Base-by-base conservation (phyloP, 192 early-diverging fungal species). In the Backusella tuberculispora region DNA sequence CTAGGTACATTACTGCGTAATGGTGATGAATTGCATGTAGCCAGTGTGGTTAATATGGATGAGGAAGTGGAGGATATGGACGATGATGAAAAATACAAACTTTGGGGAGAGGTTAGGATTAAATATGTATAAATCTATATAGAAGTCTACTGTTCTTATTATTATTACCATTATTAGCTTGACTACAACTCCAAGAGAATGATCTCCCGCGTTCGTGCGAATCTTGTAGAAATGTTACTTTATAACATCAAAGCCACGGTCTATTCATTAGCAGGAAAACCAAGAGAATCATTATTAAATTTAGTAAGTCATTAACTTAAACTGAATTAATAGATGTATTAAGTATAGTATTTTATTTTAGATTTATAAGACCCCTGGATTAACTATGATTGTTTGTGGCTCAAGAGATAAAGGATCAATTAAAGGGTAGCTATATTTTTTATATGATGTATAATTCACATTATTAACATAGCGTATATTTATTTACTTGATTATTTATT, bases 331-430 rank as follows among this genome's bases (percentile, higher is more conserved):
- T 38, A 42, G 24, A 40, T 24, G 6, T 72, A 43, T 9, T 17
- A 37, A 46, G 26, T 45, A 26, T 15, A 19, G 17, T 14, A 5
- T 15, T n/a, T 38, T 43, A 6, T 37, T 56, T 4, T 45, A 75
- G 74, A 68, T 75, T 45, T 56, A 24, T 44, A 48, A 34, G 4
- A 63, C 63, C 13, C 71, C 76, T 14, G 79, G 81, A 26, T 44
- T 88, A 41, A 84, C 84, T 0, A 85, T 85, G 63, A 83, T 85
- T n/a, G 76, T 88, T 24, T 83, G 83, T 44, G 86, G 86, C 10
- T 84, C 84, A 10, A 85, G 86, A 24, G 86, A 78, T 5, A 77
- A 80, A 56, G 78, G 81, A 17, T 73, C 84, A n/a, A 77, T 88
- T 56, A 83, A 83, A 71, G 86, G 86, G 86, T 87, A 80, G 50